phyloP scores from a whole-genome alignment of 2,329 filamentous ascomycete genomes.

The Claviceps pazoutovae region DNA sequence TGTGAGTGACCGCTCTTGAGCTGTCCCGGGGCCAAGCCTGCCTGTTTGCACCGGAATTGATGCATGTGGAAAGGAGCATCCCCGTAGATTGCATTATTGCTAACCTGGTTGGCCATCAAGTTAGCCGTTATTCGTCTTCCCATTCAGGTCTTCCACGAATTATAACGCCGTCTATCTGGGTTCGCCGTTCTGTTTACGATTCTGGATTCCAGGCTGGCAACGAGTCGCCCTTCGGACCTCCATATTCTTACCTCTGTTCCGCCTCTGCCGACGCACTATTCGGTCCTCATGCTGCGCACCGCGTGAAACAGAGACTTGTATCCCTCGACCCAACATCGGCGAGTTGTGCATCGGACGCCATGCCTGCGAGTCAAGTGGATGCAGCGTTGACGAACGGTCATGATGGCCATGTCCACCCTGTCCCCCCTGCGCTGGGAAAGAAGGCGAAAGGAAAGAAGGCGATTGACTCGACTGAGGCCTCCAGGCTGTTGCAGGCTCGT shows the following conservation, averaged over 20 bases:
- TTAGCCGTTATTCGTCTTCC: not conserved
- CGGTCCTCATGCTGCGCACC: constrained; percentile 1
- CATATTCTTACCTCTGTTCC: not conserved
- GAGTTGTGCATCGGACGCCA: constrained; percentile 13
- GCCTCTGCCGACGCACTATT: not conserved
- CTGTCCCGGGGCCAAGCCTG: too few relatives aligned
- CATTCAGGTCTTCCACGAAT: not conserved
- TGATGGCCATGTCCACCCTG: constrained; percentile 23
- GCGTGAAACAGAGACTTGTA: constrained; percentile 8
- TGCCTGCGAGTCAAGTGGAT: constrained; percentile 28
- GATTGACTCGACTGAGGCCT: constrained; percentile 75
- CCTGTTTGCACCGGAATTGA: not conserved
- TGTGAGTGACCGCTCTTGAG: not conserved
- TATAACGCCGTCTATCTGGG: not conserved
- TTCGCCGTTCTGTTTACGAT: not conserved
- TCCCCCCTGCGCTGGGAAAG: constrained; percentile 39
- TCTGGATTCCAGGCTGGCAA: not conserved
- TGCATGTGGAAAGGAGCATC: not conserved
- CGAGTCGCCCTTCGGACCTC: not conserved
- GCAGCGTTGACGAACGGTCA: constrained; percentile 28
- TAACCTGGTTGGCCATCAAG: constrained; percentile 4
- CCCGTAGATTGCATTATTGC: constrained; percentile 1
- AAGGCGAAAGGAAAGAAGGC: constrained; percentile 77
- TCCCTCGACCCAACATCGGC: constrained; percentile 5
- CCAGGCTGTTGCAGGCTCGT: constrained; percentile 80